Evolutionary conservation across 2,329 filamentous ascomycete genomes (phyloP), one percentile per base, ranked within the genome.

Genomic region (Dactylonectria estremocensis): DNA sequence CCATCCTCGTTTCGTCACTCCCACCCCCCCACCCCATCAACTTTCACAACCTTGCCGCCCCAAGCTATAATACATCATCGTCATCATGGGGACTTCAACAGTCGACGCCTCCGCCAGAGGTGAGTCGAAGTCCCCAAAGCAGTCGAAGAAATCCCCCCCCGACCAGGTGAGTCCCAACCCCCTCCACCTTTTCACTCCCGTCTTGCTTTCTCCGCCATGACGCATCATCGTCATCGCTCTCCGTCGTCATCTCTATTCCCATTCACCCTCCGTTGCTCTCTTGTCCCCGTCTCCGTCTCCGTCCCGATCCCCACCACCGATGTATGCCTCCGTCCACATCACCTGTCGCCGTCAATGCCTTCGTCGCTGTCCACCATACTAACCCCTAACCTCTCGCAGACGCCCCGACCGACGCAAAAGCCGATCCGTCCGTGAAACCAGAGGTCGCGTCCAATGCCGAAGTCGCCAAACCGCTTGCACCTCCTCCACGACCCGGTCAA

Each of bases 401-500:
- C 71, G 76, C 80, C 68, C 78, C 80, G 72, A 74, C 83, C 72
- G 84, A 85, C 76, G 79, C 82, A 74, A 89, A 88, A 77, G 71
- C 77, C 77, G 86, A 86, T 74, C 77, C 77, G 46, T 71, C 79
- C 66, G 76, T 81, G 72, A 89, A 89, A 78, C 71, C 82, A 70
- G 88, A 91, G 76, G 76, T 77, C 66, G 75, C 82, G 72, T 80
- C 85, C 75, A 88, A 88, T 85, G 84, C 85, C 80, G 90, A 92
- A 78, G 80, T 83, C 61, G 84, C 89, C 76, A 90, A 89, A 82
- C 89, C 91, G 63, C 87, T 94, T 77, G 90, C 91, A 72, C 91
- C 92, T 73, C 91, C 92, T 63, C 92, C 91, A 66, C 91, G 91
- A 81, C 88, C 90, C 62, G 83, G 83, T 70, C 87, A 88, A 77